Conservation (phyloP, 306 rosid species). For the Inga leiocalycina region DNA sequence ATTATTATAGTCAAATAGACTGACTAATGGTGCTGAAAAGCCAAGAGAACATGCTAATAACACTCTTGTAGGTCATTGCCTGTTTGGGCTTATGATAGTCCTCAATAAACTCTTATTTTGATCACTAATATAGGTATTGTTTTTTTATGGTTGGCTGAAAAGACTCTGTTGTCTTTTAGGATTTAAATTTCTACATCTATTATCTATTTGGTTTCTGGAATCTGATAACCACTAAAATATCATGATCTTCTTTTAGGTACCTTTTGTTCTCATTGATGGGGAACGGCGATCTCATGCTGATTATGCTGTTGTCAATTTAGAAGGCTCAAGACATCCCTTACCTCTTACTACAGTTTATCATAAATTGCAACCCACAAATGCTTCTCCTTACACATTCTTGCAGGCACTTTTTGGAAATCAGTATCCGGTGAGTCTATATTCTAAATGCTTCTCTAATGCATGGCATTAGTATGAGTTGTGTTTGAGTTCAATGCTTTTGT, state of each 20-base stretch:
- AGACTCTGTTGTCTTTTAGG: constrained; percentile 6
- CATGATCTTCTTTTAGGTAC: constrained; percentile 56
- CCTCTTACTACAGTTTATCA: constrained; percentile 87
- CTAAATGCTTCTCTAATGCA: constrained; percentile 3
- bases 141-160: constrained; percentile 29
- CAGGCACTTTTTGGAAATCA: constrained; percentile 79
- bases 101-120: neutral
- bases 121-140: neutral
- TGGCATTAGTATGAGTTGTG: constrained; percentile 12
- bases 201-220: constrained; percentile 5
- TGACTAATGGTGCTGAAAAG: neutral
- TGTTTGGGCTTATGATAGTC: constrained; percentile 12
- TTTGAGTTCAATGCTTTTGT: neutral
- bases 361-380: constrained; percentile 65
- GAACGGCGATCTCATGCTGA: constrained; percentile 43
- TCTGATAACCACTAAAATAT: neutral
- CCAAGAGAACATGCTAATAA: neutral
- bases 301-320: constrained; percentile 63
- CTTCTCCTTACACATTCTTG: constrained; percentile 75
- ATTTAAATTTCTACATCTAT: neutral
- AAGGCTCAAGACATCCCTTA: constrained; percentile 72
- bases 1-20: neutral
- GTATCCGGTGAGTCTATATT: constrained; percentile 72
- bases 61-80: neutral
- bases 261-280: constrained; percentile 77